Evolutionary conservation across 768 basidiomycete genomes (phyloP), one percentile per base, ranked within the genome.

Genomic region (Gymnopilus dilepis): DNA sequence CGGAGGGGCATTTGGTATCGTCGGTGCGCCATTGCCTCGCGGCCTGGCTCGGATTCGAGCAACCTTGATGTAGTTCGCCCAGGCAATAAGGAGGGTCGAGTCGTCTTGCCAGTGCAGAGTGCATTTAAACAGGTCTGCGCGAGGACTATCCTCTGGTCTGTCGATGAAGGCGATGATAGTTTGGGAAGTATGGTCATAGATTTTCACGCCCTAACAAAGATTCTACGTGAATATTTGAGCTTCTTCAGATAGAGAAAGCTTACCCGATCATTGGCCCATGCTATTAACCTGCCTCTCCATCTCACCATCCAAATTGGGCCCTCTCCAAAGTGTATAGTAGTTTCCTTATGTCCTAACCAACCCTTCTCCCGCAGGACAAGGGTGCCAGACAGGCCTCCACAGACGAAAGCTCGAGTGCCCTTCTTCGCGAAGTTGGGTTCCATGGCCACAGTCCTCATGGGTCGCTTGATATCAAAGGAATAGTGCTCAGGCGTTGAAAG

Each of bases 311-410:
- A 98, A 55, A 99, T 93, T 0, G 97, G 94, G 11, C 97, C 97
- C 76, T 99, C 97, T 4, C 90, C 92, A 4, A 72, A 80, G 69
- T 95, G 90, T 19, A 97, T 72, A 6, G 89, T 74, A 0, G 89
- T 92, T 72, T 97, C 95, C 69, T 93, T 97, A 69, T 97, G 92
- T 0, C 97, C 95, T 1, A 98, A 76, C 96, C 97, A 98, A 6
- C 95, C 93, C 71, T 97, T 98, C 79, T 98, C 97, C 64, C 92
- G 86, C 67, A 97, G 68, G n/a, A 92, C 80, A 26, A 99, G 78
- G 21, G 82, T 87, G 4, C 97, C 97, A 0, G 93, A 90, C 83
- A 97, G 83, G 8, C 97, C 97, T 21, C 97, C 97, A 58, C 91
- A 94, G 11, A 97, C 91, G 67, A 97, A 90, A 0, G 91, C 84